phyloP scores from a whole-genome alignment of 306 rosid species.

The Lupinus albus region DNA sequence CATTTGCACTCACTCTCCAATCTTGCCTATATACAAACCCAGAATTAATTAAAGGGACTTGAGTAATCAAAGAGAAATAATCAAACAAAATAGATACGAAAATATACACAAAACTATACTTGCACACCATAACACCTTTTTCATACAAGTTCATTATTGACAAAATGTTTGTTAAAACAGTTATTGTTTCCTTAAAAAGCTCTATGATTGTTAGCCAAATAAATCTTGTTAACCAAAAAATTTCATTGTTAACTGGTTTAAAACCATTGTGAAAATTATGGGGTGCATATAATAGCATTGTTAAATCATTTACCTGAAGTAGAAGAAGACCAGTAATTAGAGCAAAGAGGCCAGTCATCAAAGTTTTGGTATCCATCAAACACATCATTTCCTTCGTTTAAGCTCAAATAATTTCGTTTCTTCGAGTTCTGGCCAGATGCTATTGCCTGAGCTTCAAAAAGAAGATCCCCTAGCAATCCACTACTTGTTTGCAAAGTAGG shows the following conservation, averaged over 20 bases:
- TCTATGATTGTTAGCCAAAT: neutral
- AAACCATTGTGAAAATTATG: neutral
- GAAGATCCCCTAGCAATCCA: constrained; percentile 59
- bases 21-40: neutral
- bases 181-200: neutral
- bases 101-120: neutral
- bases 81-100: neutral
- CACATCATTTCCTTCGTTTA: constrained; percentile 49
- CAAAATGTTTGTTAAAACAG: neutral
- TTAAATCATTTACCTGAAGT: constrained; percentile 37
- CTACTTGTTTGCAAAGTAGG: constrained; percentile 31
- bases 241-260: neutral
- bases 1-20: neutral
- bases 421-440: constrained; percentile 45
- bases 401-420: constrained; percentile 43
- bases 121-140: neutral
- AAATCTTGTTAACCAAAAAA: neutral
- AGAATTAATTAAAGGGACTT: neutral
- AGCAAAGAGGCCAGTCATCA: constrained; percentile 45
- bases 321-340: constrained; percentile 50
- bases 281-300: neutral
- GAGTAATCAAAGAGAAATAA: neutral
- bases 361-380: constrained; percentile 48
- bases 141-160: neutral
- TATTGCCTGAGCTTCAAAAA: constrained; percentile 58